Percentiles rank a stretch among this genome's conserved stretches.
phyloP scores from a whole-genome alignment of 2,329 filamentous ascomycete genomes.

The Periconia digitata region DNA sequence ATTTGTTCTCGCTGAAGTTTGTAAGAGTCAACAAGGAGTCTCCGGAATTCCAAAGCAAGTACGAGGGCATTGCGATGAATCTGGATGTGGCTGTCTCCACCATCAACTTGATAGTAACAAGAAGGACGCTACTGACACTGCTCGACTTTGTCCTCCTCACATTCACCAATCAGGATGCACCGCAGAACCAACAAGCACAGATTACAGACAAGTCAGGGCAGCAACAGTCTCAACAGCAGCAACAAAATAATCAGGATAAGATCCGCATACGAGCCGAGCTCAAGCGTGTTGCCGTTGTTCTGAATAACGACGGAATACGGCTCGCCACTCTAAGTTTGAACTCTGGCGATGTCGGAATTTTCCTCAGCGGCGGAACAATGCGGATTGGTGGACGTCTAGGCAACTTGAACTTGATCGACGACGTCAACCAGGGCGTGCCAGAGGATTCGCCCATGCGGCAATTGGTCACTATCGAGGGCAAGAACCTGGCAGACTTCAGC shows the following conservation, averaged over 20 bases:
- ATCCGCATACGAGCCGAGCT: slow-evolving; percentile 92
- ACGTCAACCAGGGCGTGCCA: slow-evolving; percentile 87
- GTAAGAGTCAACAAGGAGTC: slow-evolving; percentile 86
- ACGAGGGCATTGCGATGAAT: slow-evolving; percentile 92
- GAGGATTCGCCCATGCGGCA: slow-evolving; percentile 79
- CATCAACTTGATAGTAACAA: slow-evolving; percentile 92
- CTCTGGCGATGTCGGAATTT: slow-evolving; percentile 87
- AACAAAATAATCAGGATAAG: slow-evolving; percentile 61
- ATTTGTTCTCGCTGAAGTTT: slow-evolving; percentile 87
- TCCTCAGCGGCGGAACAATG: slow-evolving; percentile 84
- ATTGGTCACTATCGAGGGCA: slow-evolving; percentile 90
- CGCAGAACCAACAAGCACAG: slow-evolving; percentile 40
- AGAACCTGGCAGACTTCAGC: slow-evolving; percentile 93
- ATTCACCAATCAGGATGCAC: slow-evolving; percentile 69
- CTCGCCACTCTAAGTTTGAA: slow-evolving; percentile 91
- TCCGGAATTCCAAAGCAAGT: slow-evolving; percentile 88
- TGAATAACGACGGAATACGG: slow-evolving; percentile 97
- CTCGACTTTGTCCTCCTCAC: slow-evolving; percentile 93
- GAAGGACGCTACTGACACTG: slow-evolving; percentile 87
- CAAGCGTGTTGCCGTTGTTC: slow-evolving; percentile 87
- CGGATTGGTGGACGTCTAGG: slow-evolving; percentile 83
- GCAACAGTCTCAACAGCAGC: slow-evolving; percentile 42
- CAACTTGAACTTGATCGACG: slow-evolving; percentile 85
- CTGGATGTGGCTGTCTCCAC: slow-evolving; percentile 89
- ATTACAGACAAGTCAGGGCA: slow-evolving; percentile 34